phyloP scores from a whole-genome alignment of 2,329 filamentous ascomycete genomes.

The Hypoxylon sp. region DNA sequence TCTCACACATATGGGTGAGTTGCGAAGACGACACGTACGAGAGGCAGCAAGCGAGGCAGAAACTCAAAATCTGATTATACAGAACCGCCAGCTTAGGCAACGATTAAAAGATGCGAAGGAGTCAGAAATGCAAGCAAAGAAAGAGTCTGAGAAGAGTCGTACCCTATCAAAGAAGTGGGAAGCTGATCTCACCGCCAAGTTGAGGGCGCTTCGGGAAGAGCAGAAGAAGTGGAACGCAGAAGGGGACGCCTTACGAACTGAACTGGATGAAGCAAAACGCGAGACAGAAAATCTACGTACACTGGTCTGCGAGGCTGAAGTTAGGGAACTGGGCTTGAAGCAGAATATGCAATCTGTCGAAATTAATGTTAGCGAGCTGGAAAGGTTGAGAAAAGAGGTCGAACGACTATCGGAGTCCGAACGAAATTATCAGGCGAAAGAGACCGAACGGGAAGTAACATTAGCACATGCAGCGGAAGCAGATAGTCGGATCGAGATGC shows the following conservation, averaged over 20 bases:
- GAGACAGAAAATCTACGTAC: constrained; percentile 76
- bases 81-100: constrained; percentile 79
- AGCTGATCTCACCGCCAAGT: constrained; percentile 75
- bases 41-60: constrained; percentile 86
- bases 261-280: constrained; percentile 69
- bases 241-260: constrained; percentile 68
- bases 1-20: constrained; percentile 82
- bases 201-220: constrained; percentile 77
- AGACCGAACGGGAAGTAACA: constrained; percentile 71
- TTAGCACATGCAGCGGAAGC: constrained; percentile 72
- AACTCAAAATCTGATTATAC: constrained; percentile 84
- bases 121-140: constrained; percentile 77
- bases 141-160: constrained; percentile 79
- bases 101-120: constrained; percentile 81
- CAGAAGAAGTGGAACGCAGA: constrained; percentile 75
- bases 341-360: constrained; percentile 76
- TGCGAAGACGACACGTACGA: constrained; percentile 80
- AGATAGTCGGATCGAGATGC: constrained; percentile 70
- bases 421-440: constrained; percentile 74
- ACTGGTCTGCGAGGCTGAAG: constrained; percentile 77
- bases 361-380: constrained; percentile 72
- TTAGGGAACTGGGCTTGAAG: constrained; percentile 73
- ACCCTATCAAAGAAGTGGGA: constrained; percentile 85
- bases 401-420: constrained; percentile 72
- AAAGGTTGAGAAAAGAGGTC: constrained; percentile 71